These are phyloP conservation scores for Suzukiozyma palmioleophila DNA, from an alignment of 1,139 yeast species.

Conservation along the genomic window DNA sequence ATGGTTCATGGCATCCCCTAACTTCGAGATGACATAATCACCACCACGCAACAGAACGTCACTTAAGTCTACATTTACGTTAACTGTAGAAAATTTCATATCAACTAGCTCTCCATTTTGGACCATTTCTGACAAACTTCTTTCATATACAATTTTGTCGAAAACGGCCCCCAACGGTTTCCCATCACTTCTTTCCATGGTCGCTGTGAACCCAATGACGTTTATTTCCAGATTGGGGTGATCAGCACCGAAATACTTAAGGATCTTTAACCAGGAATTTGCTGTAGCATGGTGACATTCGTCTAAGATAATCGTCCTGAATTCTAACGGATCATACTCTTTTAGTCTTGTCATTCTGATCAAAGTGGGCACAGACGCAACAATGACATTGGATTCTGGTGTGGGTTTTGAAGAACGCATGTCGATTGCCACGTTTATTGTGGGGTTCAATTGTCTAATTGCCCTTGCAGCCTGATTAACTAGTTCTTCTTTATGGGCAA, in stretches of 20 bases:
- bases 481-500: conserved; percentile 82
- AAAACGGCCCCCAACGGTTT: conserved; percentile 54
- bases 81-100: conserved; percentile 59
- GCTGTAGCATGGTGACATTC: conserved; percentile 96
- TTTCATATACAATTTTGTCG: conserved; percentile 73
- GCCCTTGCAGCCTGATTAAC: conserved; percentile 64
- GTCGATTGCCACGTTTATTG: conserved; percentile 59
- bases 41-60: conserved; percentile 29
- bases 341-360: conserved; percentile 45
- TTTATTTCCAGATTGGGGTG: conserved; percentile 39
- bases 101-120: conserved; percentile 65
- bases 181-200: conserved; percentile 65
- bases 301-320: conserved; percentile 75
- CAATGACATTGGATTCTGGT: conserved; percentile 55
- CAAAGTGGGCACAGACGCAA: conserved; percentile 76
- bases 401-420: conserved; percentile 51
- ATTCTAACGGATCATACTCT: conserved; percentile 51
- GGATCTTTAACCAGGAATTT: conserved; percentile 53
- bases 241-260: conserved; percentile 55
- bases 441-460: conserved; percentile 47
- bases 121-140: conserved; percentile 66
- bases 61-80: conserved; percentile 34
- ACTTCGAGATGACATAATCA: conserved; percentile 52
- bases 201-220: conserved; percentile 86
- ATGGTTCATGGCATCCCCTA: conserved; percentile 56